A percentile compares a stretch with the other conserved stretches of the same genome.
These are phyloP conservation scores for Candida fluviatilis DNA, from an alignment of 805 yeast genomes.

Conservation along the genomic window DNA sequence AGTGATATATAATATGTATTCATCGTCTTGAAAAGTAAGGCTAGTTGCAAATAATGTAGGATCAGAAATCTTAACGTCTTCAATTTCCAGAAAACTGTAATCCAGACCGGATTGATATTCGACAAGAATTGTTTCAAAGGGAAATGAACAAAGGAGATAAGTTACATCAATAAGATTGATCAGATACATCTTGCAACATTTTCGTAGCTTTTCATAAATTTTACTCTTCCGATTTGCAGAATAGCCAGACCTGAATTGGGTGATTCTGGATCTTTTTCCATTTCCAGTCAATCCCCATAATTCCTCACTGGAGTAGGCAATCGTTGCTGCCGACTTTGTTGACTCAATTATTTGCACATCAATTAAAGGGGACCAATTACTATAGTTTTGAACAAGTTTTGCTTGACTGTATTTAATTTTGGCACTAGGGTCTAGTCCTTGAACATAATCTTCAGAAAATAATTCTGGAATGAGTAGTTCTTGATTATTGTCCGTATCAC, in stretches of 20 bases:
- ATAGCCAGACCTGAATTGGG: constrained; percentile 32
- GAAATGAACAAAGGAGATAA: constrained; percentile 32
- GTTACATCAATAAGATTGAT: constrained; percentile 14
- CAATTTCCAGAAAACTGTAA: constrained; percentile 22
- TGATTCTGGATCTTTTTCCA: constrained; percentile 29
- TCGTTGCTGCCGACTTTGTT: constrained; percentile 11
- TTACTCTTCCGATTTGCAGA: constrained; percentile 20
- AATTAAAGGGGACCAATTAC: constrained; percentile 46
- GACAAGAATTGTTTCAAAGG: constrained; percentile 35
- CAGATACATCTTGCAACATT: constrained; percentile 18
- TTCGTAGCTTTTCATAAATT: constrained; percentile 26
- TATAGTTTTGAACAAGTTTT: constrained; percentile 24
- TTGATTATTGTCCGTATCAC: constrained; percentile 38
- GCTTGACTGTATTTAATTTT: constrained; percentile 20
- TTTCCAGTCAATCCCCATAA: constrained; percentile 40
- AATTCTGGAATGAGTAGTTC: constrained; percentile 26
- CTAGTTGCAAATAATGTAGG: constrained; percentile 14
- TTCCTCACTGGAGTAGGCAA: constrained; percentile 27
- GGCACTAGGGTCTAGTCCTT: constrained; percentile 1
- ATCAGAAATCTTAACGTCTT: constrained; percentile 11
- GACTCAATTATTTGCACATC: constrained; percentile 37
- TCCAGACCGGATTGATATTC: constrained; percentile 20
- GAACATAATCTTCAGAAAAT: constrained; percentile 11
- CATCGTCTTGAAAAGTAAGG: constrained; percentile 9
- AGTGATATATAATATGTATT: constrained; percentile 24